Base-by-base conservation (phyloP, 768 basidiomycete species). In the Kwoniella pini region DNA sequence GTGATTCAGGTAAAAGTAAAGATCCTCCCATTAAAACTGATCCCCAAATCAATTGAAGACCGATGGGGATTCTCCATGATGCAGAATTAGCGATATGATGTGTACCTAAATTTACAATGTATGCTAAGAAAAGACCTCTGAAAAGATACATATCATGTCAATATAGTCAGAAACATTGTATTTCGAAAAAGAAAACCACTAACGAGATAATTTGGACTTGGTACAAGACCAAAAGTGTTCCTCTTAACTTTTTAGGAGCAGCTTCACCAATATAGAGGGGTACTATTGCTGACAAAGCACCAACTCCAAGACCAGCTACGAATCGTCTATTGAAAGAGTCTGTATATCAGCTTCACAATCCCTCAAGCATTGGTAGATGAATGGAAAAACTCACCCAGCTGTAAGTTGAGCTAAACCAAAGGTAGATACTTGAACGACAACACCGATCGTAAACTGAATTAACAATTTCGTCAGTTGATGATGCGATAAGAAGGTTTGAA, bases 221-320 rank as follows among this genome's bases (percentile, higher is more conserved):
- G 69, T 90, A 90, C 17, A 90, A 79, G 1, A 88, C 87, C 27
- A 91, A 79, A 10, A 82, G 84, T 19, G 86, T 84, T 7, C 63
- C 64, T 54, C 68, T 45, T 24, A 63, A 39, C 21, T 62, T 51
- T 17, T 65, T 62, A 2, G 64, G 64, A 30, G 64, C 57, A 58
- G 65, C 50, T 39, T 69, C 68, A 38, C 61, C 62, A 22, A 57
- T 62, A 48, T 67, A 70, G 12, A 60, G 39, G 5, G 68, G 68
- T 3, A 66, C 62, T n/a, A 63, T 56, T 11, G 63, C 66, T 39
- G 63, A 63, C 17, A 64, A 39, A 13, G 61, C 52, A 45, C 68
- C 68, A 26, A 63, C 58, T 42, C 55, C 65, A 24, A 54, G 39
- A 56, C 64, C 49, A 45, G 65, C 57, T 13, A 59, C 57, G 22